A percentile compares a stretch with the other conserved stretches of the same genome.
These are phyloP conservation scores for Calocybe indica DNA, from an alignment of 768 basidiomycete species.

Conservation along the genomic window DNA sequence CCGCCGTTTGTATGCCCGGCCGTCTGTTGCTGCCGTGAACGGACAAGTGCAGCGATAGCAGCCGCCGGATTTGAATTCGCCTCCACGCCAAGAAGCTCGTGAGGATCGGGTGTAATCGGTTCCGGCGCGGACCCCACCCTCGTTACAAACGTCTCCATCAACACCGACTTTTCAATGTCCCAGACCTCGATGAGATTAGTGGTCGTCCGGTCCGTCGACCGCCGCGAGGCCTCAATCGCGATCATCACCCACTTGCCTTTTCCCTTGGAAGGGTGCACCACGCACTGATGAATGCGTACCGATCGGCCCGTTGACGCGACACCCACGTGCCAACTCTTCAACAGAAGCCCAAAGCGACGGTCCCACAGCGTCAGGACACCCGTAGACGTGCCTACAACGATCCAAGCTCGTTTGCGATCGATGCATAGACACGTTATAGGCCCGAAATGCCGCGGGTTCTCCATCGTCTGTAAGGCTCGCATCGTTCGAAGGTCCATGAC, in stretches of 20 bases:
- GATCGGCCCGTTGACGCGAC: conserved; percentile 44
- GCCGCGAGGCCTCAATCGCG: conserved; percentile 54
- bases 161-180: conserved; percentile 78
- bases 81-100: conserved; percentile 44
- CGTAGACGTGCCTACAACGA: conserved; percentile 80
- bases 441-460: conserved; percentile 82
- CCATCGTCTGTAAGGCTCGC: conserved; percentile 68
- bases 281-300: conserved; percentile 65
- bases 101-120: conserved; percentile 41
- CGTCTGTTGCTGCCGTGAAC: conserved; percentile 40
- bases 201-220: conserved; percentile 33
- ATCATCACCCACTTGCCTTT: conserved; percentile 90
- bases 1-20: too few relatives aligned
- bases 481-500: conserved; percentile 84
- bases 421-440: conserved; percentile 82
- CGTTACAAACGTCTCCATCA: conserved; percentile 78
- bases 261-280: conserved; percentile 81
- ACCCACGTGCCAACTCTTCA: conserved; percentile 84
- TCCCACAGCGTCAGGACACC: conserved; percentile 93
- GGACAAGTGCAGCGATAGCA: conserved; percentile 79
- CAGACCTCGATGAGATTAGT: conserved; percentile 76
- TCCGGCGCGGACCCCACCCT: conserved; percentile 42
- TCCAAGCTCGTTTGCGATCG: conserved; percentile 82
- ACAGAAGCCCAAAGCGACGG: conserved; percentile 82
- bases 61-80: conserved; percentile 61